Evolutionary conservation across 2,329 filamentous ascomycete genomes (phyloP), one percentile per base, ranked within the genome.

Genomic region (Fusarium napiforme): DNA sequence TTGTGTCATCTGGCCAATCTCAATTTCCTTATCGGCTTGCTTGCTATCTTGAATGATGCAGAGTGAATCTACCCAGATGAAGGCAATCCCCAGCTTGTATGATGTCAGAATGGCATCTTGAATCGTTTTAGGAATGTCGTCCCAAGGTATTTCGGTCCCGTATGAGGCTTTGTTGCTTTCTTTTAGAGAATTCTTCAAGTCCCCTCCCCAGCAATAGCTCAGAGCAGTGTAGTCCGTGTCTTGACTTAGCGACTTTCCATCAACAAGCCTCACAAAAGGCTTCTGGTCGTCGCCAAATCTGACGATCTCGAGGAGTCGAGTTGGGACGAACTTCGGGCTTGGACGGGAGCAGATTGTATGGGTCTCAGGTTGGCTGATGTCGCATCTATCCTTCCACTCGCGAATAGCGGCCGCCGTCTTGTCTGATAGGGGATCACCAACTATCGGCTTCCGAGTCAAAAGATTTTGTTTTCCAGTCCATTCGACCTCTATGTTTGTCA

Each of bases 161-260:
- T 30, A 40, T 1, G 9, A 28, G 8, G 12, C 21, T 12, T 10
- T 10, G 7, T 55, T 55, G 15, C 9, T 7, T 30, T 30, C 10
- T 1, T 9, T n/a, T 0, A 42, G 2, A 9, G 0, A 16, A 5
- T 21, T 32, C 4, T 30, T 15, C 21, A 55, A 11, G 0, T n/a
- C 14, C 2, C 26, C 52, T 0, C 34, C 36, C 52, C 52, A 55
- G 10, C 52, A 55, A 9, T 55, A 55, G 11, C 52, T 55, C 7
- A 30, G 9, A 23, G 26, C 52, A 0, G 37, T 30, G 21, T 56
- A 42, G 9, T 56, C 37, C 5, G 16, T 14, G n/a, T 12, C 15
- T 36, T 6, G 4, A 2, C 5, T 28, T 0, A 46, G 8, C 0
- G 23, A 21, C 0, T 3, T 15, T 7, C 43, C 18, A 3, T 46